These are phyloP conservation scores for Rossbeevera mucosa DNA, from an alignment of 768 basidiomycete species.

Conservation along the genomic window DNA sequence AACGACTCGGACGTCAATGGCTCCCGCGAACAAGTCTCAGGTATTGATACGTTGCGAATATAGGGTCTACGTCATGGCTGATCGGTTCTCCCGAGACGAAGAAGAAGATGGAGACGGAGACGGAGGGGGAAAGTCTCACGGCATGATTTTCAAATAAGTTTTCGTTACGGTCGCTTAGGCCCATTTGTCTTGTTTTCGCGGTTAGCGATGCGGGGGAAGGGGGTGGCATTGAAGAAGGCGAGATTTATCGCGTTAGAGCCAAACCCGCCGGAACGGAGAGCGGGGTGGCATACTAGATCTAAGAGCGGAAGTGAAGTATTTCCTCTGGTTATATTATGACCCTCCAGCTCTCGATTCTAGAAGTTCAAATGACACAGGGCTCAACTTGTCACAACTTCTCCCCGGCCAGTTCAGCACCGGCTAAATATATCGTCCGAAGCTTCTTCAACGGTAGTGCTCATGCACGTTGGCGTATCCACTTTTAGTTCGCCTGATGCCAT, in stretches of 20 bases:
- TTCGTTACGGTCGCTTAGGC: background rate
- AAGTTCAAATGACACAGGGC: background rate
- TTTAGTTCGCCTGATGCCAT: background rate
- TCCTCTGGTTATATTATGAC: too few species aligned
- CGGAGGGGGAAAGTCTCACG: background rate
- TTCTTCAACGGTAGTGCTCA: background rate
- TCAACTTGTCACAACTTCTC: background rate
- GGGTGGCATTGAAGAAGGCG: background rate
- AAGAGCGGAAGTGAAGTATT: too few species aligned
- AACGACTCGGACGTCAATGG: background rate
- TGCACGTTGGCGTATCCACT: background rate
- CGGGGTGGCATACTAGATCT: background rate
- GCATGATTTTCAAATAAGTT: background rate
- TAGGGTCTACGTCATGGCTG: background rate
- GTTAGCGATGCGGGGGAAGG: background rate
- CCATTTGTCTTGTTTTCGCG: background rate
- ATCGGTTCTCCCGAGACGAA: background rate
- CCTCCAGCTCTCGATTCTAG: too few species aligned
- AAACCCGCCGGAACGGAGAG: too few species aligned
- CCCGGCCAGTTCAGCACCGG: background rate
- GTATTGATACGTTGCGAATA: background rate
- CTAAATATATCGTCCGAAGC: background rate
- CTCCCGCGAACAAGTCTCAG: background rate
- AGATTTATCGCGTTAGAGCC: background rate
- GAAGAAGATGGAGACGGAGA: background rate